These are phyloP conservation scores for Rhizophagus prolifer DNA, from an alignment of 192 early-diverging fungal genomes.

Conservation along the genomic window DNA sequence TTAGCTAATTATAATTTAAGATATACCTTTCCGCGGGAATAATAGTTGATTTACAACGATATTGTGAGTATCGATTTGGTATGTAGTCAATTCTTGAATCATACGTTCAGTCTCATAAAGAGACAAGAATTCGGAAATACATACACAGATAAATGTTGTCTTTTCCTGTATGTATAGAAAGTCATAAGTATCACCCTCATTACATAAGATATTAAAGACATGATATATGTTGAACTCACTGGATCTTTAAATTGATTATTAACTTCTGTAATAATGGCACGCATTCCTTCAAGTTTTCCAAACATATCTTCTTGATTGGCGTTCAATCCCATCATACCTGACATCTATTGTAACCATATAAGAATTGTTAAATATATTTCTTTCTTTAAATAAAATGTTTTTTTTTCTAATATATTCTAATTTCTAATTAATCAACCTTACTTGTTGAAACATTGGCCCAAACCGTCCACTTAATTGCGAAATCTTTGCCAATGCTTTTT, in stretches of 20 bases:
- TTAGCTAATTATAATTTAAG: no score
- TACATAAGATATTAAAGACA: background rate
- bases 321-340: constrained; percentile 85
- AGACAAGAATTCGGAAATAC: constrained; percentile 99
- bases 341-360: constrained; percentile 54
- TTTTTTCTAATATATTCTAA: background rate
- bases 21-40: constrained; percentile 80
- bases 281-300: constrained; percentile 94
- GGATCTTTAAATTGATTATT: constrained; percentile 99
- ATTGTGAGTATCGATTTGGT: constrained; percentile 98
- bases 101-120: constrained; percentile 99
- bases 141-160: constrained; percentile 99
- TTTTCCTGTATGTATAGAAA: constrained; percentile 62
- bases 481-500: constrained; percentile 97
- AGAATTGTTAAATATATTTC: background rate
- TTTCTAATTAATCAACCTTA: constrained; percentile 11
- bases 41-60: constrained; percentile 99
- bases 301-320: constrained; percentile 94
- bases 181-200: background rate
- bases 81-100: constrained; percentile 98
- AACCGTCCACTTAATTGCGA: constrained; percentile 88
- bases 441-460: constrained; percentile 94
- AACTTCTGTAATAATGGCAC: constrained; percentile 94
- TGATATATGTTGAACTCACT: constrained; percentile 41
- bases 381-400: background rate